Evolutionary conservation across 441 rosid species (phyloP).

Genomic region (Croton setiger): DNA sequence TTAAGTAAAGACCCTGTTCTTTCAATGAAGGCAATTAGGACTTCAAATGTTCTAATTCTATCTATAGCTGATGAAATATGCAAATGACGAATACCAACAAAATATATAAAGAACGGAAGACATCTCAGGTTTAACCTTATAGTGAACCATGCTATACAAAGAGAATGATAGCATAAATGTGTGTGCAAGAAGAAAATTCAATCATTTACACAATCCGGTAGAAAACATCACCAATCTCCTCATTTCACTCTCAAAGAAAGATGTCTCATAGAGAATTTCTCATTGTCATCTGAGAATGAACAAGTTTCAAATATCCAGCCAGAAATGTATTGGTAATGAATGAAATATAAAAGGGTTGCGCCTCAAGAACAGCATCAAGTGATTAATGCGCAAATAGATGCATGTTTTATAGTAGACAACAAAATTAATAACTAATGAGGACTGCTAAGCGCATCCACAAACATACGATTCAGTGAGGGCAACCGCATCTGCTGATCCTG

Average conservation of each 20-base stretch:
- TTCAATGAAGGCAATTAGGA: slow-evolving; percentile 23
- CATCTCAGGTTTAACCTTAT: neutral
- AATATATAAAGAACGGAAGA: neutral
- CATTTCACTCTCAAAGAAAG: slow-evolving; percentile 23
- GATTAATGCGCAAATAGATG: slow-evolving; percentile 20
- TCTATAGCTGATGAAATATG: neutral
- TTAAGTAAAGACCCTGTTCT: slow-evolving; percentile 24
- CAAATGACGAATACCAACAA: neutral
- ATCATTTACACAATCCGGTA: neutral
- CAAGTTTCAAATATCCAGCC: slow-evolving; percentile 19
- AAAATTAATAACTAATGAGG: slow-evolving; percentile 43
- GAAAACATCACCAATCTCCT: slow-evolving; percentile 9
- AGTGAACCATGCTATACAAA: slow-evolving; percentile 1
- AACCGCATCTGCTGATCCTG: slow-evolving; percentile 65
- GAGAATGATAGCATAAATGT: neutral
- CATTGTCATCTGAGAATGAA: slow-evolving; percentile 9
- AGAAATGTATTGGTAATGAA: slow-evolving; percentile 22
- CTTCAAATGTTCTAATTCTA: slow-evolving; percentile 24
- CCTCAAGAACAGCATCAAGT: slow-evolving; percentile 25
- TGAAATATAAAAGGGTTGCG: slow-evolving; percentile 25
- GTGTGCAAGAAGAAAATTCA: neutral
- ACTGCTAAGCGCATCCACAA: slow-evolving; percentile 62
- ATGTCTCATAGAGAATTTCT: slow-evolving; percentile 18
- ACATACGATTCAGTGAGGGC: slow-evolving; percentile 55
- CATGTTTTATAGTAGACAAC: slow-evolving; percentile 28